These are phyloP conservation scores for Cicer judaicum DNA, from an alignment of 306 rosid species.

Conservation along the genomic window DNA sequence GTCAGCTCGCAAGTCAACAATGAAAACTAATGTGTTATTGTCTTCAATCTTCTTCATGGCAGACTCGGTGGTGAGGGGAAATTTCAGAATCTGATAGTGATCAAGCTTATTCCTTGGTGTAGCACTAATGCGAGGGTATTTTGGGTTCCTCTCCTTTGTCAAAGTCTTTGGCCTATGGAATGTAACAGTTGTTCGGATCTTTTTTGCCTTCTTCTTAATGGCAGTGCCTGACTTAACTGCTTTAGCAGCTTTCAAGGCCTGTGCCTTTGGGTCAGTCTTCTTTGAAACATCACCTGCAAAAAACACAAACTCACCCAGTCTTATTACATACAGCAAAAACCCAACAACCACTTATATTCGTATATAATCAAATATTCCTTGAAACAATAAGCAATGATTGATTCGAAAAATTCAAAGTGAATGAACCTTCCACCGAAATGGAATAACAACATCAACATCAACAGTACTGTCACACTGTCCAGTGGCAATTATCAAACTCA, in stretches of 20 bases:
- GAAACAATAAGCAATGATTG: background rate
- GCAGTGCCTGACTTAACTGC: conserved; percentile 61
- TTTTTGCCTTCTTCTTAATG: conserved; percentile 65
- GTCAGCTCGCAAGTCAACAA: conserved; percentile 88
- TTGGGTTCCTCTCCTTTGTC: conserved; percentile 74
- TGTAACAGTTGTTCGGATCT: conserved; percentile 61
- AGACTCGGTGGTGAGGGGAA: conserved; percentile 84
- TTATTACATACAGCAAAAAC: background rate
- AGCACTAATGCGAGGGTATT: conserved; percentile 86
- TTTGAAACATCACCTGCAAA: conserved; percentile 59
- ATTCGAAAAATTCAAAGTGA: background rate
- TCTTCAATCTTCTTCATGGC: conserved; percentile 96
- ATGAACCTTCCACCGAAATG: background rate
- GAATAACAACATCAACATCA: background rate
- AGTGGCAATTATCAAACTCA: background rate
- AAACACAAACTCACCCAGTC: background rate
- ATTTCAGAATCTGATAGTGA: conserved; percentile 77
- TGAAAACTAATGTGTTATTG: conserved; percentile 83
- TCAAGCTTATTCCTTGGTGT: conserved; percentile 88
- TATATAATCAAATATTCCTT: background rate
- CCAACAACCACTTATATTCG: background rate
- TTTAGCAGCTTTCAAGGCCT: conserved; percentile 68
- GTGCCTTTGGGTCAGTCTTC: conserved; percentile 60
- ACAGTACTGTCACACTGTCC: background rate
- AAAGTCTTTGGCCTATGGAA: conserved; percentile 76